phyloP scores from a whole-genome alignment of 768 basidiomycete genomes.

The Pleurotus giganteus region DNA sequence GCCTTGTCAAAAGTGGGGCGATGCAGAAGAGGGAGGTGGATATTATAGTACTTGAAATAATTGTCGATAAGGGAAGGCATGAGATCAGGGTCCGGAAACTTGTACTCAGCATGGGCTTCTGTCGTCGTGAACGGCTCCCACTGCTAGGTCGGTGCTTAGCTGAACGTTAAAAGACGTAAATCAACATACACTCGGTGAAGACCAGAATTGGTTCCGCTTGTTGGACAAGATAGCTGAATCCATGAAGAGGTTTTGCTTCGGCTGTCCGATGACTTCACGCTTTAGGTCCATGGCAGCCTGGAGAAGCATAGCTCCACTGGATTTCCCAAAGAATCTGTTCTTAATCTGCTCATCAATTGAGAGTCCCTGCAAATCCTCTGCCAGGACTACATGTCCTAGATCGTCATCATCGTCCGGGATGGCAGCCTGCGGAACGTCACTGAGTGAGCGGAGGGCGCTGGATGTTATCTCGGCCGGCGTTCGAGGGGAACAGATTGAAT shows the following conservation, averaged over 20 bases:
- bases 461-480: background rate
- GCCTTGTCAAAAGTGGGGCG: slow-evolving; percentile 62
- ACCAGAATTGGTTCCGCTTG: slow-evolving; percentile 51
- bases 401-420: slow-evolving; percentile 29
- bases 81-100: slow-evolving; percentile 55
- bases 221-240: slow-evolving; percentile 20
- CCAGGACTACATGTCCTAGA: slow-evolving; percentile 23
- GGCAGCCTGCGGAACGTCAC: background rate
- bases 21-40: slow-evolving; percentile 66
- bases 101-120: slow-evolving; percentile 25
- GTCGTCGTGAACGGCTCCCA: slow-evolving; percentile 30
- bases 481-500: background rate
- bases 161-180: background rate
- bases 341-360: slow-evolving; percentile 32
- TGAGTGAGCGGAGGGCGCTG: background rate
- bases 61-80: slow-evolving; percentile 51
- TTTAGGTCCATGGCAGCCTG: slow-evolving; percentile 58
- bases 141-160: slow-evolving; percentile 16
- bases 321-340: slow-evolving; percentile 48
- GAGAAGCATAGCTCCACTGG: slow-evolving; percentile 51
- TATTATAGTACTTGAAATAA: slow-evolving; percentile 63
- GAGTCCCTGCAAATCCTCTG: slow-evolving; percentile 32
- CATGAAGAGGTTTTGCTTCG: slow-evolving; percentile 19
- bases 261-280: slow-evolving; percentile 43
- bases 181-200: slow-evolving; percentile 38